Evolutionary conservation across 331 rosid genomes (phyloP).

Genomic region (Saraca asoca): DNA sequence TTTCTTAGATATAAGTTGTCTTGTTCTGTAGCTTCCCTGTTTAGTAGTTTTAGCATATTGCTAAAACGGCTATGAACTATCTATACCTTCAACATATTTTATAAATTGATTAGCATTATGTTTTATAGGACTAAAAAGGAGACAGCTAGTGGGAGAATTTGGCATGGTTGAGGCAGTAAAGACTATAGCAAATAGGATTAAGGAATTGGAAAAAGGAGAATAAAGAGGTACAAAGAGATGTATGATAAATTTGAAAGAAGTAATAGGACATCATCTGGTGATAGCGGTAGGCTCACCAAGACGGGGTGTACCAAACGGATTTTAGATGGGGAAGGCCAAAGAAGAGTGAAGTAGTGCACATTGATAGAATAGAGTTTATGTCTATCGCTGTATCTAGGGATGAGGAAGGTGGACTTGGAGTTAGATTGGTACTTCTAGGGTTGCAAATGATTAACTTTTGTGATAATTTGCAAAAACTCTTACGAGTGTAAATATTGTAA

Average conservation of each 20-base stretch:
- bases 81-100: not conserved
- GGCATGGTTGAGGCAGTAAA: too few relatives aligned
- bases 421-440: conserved; percentile 46
- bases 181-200: too few relatives aligned
- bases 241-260: too few relatives aligned
- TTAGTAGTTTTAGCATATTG: not conserved
- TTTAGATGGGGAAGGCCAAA: conserved; percentile 70
- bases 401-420: conserved; percentile 47
- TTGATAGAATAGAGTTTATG: conserved; percentile 20
- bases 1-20: too few relatives aligned
- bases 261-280: not conserved
- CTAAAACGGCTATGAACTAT: not conserved
- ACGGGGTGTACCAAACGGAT: conserved; percentile 47
- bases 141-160: too few relatives aligned
- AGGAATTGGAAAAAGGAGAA: too few relatives aligned
- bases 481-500: not conserved
- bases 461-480: conserved; percentile 32
- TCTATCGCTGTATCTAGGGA: conserved; percentile 49
- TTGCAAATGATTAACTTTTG: conserved; percentile 36
- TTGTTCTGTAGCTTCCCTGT: too few relatives aligned
- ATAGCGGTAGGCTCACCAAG: conserved; percentile 49
- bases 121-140: too few relatives aligned
- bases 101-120: not conserved
- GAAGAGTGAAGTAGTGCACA: conserved; percentile 44
- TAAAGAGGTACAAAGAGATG: too few relatives aligned